phyloP scores from a whole-genome alignment of 371 early-diverging fungal species.

The Mortierella sp. region DNA sequence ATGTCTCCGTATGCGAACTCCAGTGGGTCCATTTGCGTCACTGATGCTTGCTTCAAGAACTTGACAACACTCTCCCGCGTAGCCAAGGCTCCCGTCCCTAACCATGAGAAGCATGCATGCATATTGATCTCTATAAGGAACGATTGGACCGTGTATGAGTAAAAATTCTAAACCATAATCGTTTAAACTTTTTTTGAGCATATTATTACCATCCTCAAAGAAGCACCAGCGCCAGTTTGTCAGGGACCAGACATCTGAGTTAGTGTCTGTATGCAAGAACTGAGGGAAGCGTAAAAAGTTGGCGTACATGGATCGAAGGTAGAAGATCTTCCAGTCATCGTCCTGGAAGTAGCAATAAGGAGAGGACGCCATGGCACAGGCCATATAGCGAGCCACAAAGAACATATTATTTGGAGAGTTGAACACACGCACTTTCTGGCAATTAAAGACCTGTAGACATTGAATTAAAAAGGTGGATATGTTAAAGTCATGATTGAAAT shows the following conservation, averaged over 20 bases:
- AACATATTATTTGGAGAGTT: conserved; percentile 67
- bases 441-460: conserved; percentile 46
- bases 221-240: conserved; percentile 78
- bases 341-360: conserved; percentile 78
- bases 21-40: conserved; percentile 62
- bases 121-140: conserved; percentile 61
- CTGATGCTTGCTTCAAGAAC: conserved; percentile 62
- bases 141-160: not conserved
- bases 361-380: conserved; percentile 69
- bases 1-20: conserved; percentile 69
- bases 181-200: not conserved
- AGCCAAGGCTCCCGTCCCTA: conserved; percentile 68
- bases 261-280: conserved; percentile 69
- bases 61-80: conserved; percentile 64
- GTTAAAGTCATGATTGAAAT: too few species aligned
- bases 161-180: not conserved
- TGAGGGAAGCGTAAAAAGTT: conserved; percentile 70
- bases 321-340: conserved; percentile 57
- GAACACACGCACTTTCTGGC: conserved; percentile 62
- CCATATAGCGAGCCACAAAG: conserved; percentile 69
- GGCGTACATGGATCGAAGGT: conserved; percentile 69
- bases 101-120: conserved; percentile 69
- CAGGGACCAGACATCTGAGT: conserved; percentile 62
- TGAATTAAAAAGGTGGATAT: not conserved
- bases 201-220: conserved; percentile 66